Percentiles rank a stretch among this genome's conserved stretches.
These are phyloP conservation scores for Neofusicoccum sp. DNA, from an alignment of 2,329 filamentous ascomycete genomes.

Conservation along the genomic window DNA sequence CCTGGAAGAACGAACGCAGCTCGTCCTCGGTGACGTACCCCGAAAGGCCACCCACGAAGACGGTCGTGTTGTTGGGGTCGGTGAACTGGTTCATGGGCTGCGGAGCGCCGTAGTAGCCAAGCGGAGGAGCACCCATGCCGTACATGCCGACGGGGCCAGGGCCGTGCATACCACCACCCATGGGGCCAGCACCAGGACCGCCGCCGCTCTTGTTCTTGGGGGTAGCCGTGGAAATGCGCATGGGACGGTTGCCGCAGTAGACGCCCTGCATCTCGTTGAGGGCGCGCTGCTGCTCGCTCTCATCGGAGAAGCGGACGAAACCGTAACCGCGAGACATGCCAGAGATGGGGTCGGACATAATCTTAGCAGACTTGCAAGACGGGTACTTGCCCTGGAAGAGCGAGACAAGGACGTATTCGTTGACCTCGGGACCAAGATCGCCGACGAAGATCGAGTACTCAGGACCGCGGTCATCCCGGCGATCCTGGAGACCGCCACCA, in stretches of 20 bases:
- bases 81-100: constrained; percentile 99
- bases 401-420: constrained; percentile 95
- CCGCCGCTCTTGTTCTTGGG: constrained; percentile 80
- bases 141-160: constrained; percentile 61
- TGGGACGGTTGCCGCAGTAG: constrained; percentile 96
- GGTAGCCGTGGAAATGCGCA: constrained; percentile 97
- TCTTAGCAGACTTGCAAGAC: constrained; percentile 98
- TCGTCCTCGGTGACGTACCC: constrained; percentile 99
- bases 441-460: constrained; percentile 98
- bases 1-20: constrained; percentile 99
- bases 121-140: constrained; percentile 66
- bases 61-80: constrained; percentile 98
- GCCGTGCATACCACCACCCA: constrained; percentile 49
- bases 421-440: constrained; percentile 95
- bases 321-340: constrained; percentile 97
- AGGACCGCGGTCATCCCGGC: constrained; percentile 91
- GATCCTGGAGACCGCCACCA: constrained; percentile 90
- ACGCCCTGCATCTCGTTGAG: constrained; percentile 98
- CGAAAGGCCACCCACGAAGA: constrained; percentile 94
- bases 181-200: constrained; percentile 52
- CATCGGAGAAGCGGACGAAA: constrained; percentile 95
- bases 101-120: constrained; percentile 64
- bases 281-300: constrained; percentile 93
- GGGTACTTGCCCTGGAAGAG: constrained; percentile 96
- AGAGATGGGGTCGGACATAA: constrained; percentile 98